These are phyloP conservation scores for Papiliotrema laurentii DNA, from an alignment of 1,284 basidiomycete genomes.

Conservation along the genomic window DNA sequence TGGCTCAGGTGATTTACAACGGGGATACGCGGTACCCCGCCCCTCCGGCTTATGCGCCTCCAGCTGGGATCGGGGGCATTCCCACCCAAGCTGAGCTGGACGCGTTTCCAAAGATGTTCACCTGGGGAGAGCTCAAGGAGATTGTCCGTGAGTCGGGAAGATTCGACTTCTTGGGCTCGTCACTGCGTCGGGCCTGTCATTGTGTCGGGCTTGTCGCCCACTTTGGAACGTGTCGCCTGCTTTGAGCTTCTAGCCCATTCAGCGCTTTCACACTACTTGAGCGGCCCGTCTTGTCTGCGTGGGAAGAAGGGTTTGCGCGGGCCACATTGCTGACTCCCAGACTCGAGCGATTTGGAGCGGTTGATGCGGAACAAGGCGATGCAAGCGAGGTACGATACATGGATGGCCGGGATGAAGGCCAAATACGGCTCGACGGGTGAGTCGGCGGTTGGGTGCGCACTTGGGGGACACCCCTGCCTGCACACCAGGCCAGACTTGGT, in stretches of 20 bases:
- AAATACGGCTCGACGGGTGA: conserved; percentile 39
- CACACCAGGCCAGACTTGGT: not conserved
- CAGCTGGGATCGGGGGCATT: conserved; percentile 27
- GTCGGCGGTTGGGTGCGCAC: too few species aligned
- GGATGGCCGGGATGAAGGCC: conserved; percentile 33
- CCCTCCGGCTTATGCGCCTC: conserved; percentile 27
- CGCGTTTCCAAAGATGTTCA: conserved; percentile 40
- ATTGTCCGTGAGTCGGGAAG: conserved; percentile 29
- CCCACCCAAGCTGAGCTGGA: conserved; percentile 43
- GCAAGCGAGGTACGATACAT: conserved; percentile 39
- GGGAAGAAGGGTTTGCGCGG: not conserved
- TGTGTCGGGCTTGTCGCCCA: too few species aligned
- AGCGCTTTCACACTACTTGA: too few species aligned
- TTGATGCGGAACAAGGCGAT: conserved; percentile 41
- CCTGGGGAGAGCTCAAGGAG: conserved; percentile 45
- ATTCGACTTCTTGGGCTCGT: not conserved
- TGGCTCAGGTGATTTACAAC: conserved; percentile 18
- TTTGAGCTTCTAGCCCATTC: too few species aligned
- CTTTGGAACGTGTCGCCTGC: too few species aligned
- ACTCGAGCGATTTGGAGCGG: conserved; percentile 21
- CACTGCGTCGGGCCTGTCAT: too few species aligned
- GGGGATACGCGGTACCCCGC: conserved; percentile 38
- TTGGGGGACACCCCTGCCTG: too few species aligned
- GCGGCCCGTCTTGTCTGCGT: too few species aligned
- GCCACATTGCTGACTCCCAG: conserved; percentile 7